Base-by-base conservation (phyloP, 257 asterid species). In the Cordia subcordata region DNA sequence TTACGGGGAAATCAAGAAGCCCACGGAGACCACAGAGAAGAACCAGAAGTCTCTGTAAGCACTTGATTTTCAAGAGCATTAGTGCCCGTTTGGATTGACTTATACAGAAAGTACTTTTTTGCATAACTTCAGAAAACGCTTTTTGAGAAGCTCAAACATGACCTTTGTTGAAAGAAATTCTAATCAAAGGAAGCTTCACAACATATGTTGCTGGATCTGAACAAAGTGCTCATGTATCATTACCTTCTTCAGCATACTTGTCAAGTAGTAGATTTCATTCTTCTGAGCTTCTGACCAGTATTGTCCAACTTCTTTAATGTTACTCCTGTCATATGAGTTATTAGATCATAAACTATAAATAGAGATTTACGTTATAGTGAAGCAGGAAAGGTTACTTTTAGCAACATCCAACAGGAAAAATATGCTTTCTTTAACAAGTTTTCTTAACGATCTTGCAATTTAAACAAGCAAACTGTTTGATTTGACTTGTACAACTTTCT, bases 171-270 rank as follows among this genome's bases (percentile, higher is more conserved):
- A 51, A 10, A 17, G 16, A 5, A 55, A 49, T 44, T 10, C 17
- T 12, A 23, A 15, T 49, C 6, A n/a, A 21, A 21, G 20, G 49
- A 66, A 62, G 8, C 53, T 33, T 42, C 17, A 49, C 54, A 52
- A 11, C 35, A 27, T 27, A 27, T 27, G 4, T 27, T 27, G 35
- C 35, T 27, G 6, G 35, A 27, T 6, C 35, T 27, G 6, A 27
- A 27, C 35, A 27, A 27, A 27, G 35, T 27, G 35, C 35, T 27
- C 35, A 27, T 17, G 20, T 16, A 16, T 78, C n/a, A n/a, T 53
- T 64, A 88, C 95, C 90, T 73, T 83, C 65, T 71, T 73, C 81
- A 88, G 55, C 53, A 79, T 69, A 53, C 65, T 79, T 47, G 37
- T 80, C 74, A 88, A 69, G 73, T 73, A 47, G 58, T 60, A 72